Conservation (phyloP, 1,284 basidiomycete species). For the Naganishia liquefaciens region DNA sequence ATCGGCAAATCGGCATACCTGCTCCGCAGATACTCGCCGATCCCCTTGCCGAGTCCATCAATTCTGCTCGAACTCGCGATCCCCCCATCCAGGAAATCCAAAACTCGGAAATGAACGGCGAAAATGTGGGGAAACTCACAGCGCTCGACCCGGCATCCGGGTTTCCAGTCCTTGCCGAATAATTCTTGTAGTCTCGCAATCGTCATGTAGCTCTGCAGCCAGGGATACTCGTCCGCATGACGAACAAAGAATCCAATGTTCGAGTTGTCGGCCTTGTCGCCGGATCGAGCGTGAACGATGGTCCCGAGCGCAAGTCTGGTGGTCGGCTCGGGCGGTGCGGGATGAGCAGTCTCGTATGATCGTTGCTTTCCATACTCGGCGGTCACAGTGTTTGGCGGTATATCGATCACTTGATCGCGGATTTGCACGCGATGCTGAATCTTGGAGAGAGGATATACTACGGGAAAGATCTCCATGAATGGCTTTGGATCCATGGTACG, state of each 20-base stretch:
- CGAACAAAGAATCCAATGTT: conserved; percentile 42
- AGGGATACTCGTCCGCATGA: conserved; percentile 37
- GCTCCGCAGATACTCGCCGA: conserved; percentile 28
- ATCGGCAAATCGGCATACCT: conserved; percentile 19
- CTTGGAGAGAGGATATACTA: conserved; percentile 14
- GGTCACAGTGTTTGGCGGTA: conserved; percentile 8
- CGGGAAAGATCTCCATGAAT: conserved; percentile 30
- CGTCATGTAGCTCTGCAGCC: conserved; percentile 36
- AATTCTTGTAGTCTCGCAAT: conserved; percentile 33
- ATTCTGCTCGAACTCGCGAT: conserved; percentile 31
- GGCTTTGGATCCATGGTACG: conserved; percentile 28
- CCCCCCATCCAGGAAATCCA: conserved; percentile 27
- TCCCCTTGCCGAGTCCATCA: conserved; percentile 27
- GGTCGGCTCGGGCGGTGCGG: conserved; percentile 34
- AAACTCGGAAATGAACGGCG: conserved; percentile 34
- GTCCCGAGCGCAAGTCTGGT: conserved; percentile 36
- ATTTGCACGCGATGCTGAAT: conserved; percentile 13
- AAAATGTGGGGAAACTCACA: conserved; percentile 40
- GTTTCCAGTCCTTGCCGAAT: conserved; percentile 37
- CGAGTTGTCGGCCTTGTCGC: conserved; percentile 42
- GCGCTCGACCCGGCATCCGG: conserved; percentile 37
- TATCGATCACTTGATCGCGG: background rate
- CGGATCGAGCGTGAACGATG: conserved; percentile 40
- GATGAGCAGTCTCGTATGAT: conserved; percentile 16
- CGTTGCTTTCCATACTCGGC: background rate